Evolutionary conservation across 352 stramenopile genomes (phyloP), one percentile per base, ranked within the genome.

Genomic region (Globisporangium camurandrum): DNA sequence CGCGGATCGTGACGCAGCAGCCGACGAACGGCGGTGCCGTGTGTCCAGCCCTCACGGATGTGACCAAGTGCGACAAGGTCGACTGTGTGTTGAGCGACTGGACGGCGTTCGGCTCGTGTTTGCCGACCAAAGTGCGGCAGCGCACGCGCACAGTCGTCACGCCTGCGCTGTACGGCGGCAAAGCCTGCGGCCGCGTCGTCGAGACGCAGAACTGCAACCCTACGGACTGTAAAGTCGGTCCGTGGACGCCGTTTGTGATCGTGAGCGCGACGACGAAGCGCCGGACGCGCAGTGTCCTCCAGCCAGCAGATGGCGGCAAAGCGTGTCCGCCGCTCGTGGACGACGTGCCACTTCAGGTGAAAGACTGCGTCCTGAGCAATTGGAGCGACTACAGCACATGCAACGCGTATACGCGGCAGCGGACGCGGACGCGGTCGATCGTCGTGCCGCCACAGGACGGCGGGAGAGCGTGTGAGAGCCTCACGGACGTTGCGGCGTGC

Each of bases 171-270:
- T 86, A 86, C 53, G 52, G 59, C 16, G 77, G 77, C 12, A 60
- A 66, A 1, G 43, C 49, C 4, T 88, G 76, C 12, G 62, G 67
- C 3, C 16, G 48, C 9, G 61, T 86, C 6, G 58, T 69, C 0
- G 67, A 84, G 9, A 51, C 57, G 23, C 66, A 81, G 26, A 86
- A 83, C 53, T 88, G 76, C 51, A 85, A 85, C 59, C 73, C 73
- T 11, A 69, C 55, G 0, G 64, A 88, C 56, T 88, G 75, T 47
- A 66, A 68, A 33, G 71, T 86, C 19, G 61, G 71, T 26, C 64
- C 62, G 9, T 86, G 71, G 71, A 69, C 65, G 11, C 55, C 54
- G 0, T 86, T 55, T 54, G 54, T 68, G 49, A 22, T 86, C 2
- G 43, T 69, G 17, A 64, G 72, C 0, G 28, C 46, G 43, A 79